Conservation (phyloP, 768 basidiomycete species). For the Boletus speciosus region DNA sequence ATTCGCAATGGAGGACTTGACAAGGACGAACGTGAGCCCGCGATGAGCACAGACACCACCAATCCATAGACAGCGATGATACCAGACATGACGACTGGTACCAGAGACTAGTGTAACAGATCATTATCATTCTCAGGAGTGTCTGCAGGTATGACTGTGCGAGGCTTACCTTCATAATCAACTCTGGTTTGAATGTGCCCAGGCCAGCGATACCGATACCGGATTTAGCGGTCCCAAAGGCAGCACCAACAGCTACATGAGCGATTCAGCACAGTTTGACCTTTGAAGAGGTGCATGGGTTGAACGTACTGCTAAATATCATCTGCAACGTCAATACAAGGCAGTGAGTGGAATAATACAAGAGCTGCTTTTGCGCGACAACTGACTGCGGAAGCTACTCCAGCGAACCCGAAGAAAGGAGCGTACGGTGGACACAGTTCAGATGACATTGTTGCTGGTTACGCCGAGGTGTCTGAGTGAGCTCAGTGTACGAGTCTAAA, state of each 20-base stretch:
- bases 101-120: slow-evolving; percentile 61
- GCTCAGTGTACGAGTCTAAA: not conserved
- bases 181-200: slow-evolving; percentile 89
- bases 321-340: slow-evolving; percentile 54
- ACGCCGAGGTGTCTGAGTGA: not conserved
- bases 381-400: slow-evolving; percentile 88
- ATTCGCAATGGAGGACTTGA: not conserved
- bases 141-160: not conserved
- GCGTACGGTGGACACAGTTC: slow-evolving; percentile 85
- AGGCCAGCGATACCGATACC: slow-evolving; percentile 97
- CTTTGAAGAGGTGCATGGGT: not conserved
- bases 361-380: not conserved
- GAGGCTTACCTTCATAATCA: slow-evolving; percentile 88
- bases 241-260: slow-evolving; percentile 80
- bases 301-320: slow-evolving; percentile 86
- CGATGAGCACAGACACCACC: slow-evolving; percentile 91
- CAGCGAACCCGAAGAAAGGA: slow-evolving; percentile 97
- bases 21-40: slow-evolving; percentile 52
- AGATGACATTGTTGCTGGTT: slow-evolving; percentile 41
- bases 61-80: slow-evolving; percentile 97
- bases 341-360: slow-evolving; percentile 6
- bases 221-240: slow-evolving; percentile 93
- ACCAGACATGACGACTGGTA: slow-evolving; percentile 97
- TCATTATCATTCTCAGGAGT: not conserved
- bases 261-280: slow-evolving; percentile 8